These are phyloP conservation scores for Phytophthora litchii DNA, from an alignment of 352 stramenopile genomes.

Conservation along the genomic window DNA sequence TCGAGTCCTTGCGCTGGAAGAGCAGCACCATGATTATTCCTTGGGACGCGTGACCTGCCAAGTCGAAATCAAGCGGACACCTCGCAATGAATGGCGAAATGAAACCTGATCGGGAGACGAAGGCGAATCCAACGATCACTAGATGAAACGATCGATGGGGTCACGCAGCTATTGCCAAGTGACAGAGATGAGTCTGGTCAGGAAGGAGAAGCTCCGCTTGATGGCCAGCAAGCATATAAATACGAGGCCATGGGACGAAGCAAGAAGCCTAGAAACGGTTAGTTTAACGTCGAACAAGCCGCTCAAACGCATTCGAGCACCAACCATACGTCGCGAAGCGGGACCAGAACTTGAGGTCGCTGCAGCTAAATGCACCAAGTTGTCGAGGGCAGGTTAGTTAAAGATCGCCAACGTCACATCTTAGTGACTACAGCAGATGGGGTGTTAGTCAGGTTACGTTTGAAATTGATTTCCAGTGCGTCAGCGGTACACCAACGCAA, in stretches of 20 bases:
- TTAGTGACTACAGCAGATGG: conserved; percentile 5
- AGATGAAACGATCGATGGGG: conserved; percentile 18
- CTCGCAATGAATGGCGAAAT: conserved; percentile 28
- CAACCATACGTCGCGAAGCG: conserved; percentile 12
- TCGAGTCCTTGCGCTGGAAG: conserved; percentile 74
- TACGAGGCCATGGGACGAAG: conserved; percentile 37
- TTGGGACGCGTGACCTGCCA: conserved; percentile 3
- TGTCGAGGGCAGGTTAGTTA: conserved; percentile 13
- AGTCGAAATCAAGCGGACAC: not conserved
- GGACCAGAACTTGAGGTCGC: conserved; percentile 28
- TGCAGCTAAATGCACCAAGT: conserved; percentile 12
- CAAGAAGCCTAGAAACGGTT: conserved; percentile 24
- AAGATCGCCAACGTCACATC: conserved; percentile 9
- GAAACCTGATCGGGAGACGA: conserved; percentile 7
- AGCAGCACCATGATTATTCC: conserved; percentile 82
- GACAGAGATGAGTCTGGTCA: conserved; percentile 27
- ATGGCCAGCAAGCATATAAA: conserved; percentile 18
- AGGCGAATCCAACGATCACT: conserved; percentile 14
- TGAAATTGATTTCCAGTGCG: conserved; percentile 26
- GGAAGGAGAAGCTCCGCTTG: conserved; percentile 5
- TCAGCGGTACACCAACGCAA: conserved; percentile 7
- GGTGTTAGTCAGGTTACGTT: conserved; percentile 29
- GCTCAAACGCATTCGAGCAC: conserved; percentile 7
- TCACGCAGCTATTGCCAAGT: conserved; percentile 26
- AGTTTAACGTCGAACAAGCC: conserved; percentile 8